Evolutionary conservation across 2,329 filamentous ascomycete genomes (phyloP).

Genomic region (Verticillium dahliae): DNA sequence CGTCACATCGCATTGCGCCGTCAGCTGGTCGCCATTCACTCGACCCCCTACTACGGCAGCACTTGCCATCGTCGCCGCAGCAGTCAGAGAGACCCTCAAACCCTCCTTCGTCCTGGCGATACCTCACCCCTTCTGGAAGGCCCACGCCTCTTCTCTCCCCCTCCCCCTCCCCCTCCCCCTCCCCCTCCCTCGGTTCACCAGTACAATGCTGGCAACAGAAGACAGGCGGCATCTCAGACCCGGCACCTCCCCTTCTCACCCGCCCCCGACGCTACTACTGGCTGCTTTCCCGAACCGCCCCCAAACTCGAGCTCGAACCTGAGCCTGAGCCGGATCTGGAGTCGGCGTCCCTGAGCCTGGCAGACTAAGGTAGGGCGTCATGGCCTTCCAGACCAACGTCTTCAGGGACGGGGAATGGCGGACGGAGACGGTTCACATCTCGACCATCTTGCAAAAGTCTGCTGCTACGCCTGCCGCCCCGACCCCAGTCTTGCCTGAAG

Average conservation of each 20-base stretch:
- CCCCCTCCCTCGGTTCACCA: background rate
- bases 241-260: background rate
- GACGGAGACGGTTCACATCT: slow-evolving; percentile 41
- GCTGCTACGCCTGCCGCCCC: slow-evolving; percentile 18
- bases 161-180: no score
- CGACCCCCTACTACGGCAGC: background rate
- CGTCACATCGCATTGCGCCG: background rate
- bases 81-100: background rate
- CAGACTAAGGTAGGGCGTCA: background rate
- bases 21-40: background rate
- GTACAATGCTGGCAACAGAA: background rate
- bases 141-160: background rate
- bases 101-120: background rate
- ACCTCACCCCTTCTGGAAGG: background rate
- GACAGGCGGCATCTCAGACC: background rate
- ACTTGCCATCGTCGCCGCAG: background rate
- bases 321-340: background rate
- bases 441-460: slow-evolving; percentile 33
- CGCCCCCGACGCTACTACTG: background rate
- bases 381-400: slow-evolving; percentile 36
- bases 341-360: background rate
- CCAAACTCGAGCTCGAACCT: background rate
- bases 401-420: slow-evolving; percentile 51
- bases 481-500: slow-evolving; percentile 22
- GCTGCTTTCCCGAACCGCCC: background rate